Evolutionary conservation across 176 grass and related monocot species (phyloP).

Genomic region (Neostapfia colusana): DNA sequence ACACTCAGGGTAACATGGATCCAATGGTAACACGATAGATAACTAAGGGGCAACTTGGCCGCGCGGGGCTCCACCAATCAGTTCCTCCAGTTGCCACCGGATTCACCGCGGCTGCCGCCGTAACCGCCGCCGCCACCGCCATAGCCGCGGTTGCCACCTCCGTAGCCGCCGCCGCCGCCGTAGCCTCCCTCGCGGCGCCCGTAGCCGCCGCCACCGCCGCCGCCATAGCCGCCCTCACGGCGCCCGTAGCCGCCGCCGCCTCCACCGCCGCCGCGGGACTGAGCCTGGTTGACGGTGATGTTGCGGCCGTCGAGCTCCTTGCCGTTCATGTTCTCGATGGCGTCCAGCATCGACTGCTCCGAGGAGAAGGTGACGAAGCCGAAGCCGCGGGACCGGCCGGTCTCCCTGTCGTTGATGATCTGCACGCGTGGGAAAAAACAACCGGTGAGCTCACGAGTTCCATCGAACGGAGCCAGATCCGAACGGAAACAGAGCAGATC

Average conservation of each 20-base stretch:
- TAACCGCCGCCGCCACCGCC: too few species aligned
- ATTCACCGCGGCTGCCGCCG: constrained; percentile 15
- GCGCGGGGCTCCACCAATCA: constrained; percentile 39
- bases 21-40: constrained; percentile 9
- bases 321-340: constrained; percentile 88
- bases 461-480: neutral
- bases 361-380: constrained; percentile 87
- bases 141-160: neutral
- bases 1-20: constrained; percentile 15
- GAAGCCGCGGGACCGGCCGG: constrained; percentile 79
- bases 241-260: constrained; percentile 34
- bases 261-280: constrained; percentile 53
- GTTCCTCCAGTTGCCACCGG: constrained; percentile 64
- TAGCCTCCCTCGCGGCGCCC: too few species aligned
- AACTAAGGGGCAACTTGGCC: constrained; percentile 48
- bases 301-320: constrained; percentile 73
- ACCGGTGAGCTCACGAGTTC: accelerated
- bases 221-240: neutral
- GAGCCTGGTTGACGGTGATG: constrained; percentile 97
- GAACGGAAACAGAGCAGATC: neutral
- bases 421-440: neutral
- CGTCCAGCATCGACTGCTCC: constrained; percentile 66
- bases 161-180: neutral
- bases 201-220: neutral
- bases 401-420: constrained; percentile 98